Evolutionary conservation across 2,329 filamentous ascomycete species (phyloP).

Genomic region (Fusarium sp.): DNA sequence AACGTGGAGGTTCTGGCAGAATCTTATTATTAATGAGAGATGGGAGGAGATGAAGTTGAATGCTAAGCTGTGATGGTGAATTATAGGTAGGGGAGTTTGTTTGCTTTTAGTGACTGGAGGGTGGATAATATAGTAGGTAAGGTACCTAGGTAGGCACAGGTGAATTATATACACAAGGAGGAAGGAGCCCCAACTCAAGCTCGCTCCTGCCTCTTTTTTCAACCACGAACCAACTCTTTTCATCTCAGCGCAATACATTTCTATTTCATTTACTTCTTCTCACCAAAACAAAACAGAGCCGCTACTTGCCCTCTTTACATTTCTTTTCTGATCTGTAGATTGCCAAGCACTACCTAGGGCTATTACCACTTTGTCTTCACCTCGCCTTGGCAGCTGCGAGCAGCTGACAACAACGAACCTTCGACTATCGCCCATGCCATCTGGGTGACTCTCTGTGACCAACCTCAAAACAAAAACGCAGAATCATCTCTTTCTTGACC

Average conservation of each 20-base stretch:
- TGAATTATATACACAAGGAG: not conserved
- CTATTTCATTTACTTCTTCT: not conserved
- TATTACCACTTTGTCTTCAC: not conserved
- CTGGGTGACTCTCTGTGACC: not conserved
- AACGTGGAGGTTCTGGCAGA: conserved; percentile 77
- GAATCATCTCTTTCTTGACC: not conserved
- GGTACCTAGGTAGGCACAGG: not conserved
- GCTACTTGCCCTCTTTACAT: not conserved
- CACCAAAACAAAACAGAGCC: not conserved
- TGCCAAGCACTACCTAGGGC: not conserved
- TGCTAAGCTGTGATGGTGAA: conserved; percentile 32
- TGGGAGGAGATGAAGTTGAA: conserved; percentile 70
- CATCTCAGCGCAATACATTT: not conserved
- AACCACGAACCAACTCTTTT: not conserved
- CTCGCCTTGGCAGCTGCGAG: conserved; percentile 13
- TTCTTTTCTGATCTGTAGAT: not conserved
- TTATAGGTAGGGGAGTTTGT: not conserved
- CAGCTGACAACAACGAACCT: not conserved
- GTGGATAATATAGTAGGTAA: not conserved
- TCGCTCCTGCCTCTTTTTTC: conserved; percentile 73
- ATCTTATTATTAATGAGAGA: conserved; percentile 72
- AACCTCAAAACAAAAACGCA: not conserved
- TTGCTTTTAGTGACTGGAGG: not conserved
- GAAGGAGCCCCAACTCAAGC: not conserved
- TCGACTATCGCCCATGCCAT: not conserved